Base-by-base conservation (phyloP, 2,329 filamentous ascomycete species). In the Stachybotrys elegans region DNA sequence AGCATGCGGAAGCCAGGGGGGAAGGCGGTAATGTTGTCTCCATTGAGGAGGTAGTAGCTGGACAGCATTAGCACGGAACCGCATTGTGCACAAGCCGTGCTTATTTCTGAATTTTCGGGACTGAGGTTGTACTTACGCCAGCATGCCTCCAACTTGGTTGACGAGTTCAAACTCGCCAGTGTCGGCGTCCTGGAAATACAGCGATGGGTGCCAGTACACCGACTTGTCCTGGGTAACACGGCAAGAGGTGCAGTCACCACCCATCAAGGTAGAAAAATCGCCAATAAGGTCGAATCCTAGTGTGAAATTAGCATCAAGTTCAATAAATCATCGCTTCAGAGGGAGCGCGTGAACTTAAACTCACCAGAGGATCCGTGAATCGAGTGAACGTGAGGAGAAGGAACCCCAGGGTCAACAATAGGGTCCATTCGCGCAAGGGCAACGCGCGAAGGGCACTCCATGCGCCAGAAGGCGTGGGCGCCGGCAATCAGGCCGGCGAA, bases 41-140 rank as follows among this genome's bases (percentile, higher is more conserved):
- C 68, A 48, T 85, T 82, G 11, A 89, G 79, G 39, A 95, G 81
- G 66, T 96, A 96, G 75, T 97, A 96, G 14, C 87, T 88, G 16
- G 14, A 14, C 14, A 22, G 17, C 37, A 45, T 31, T 31, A 44
- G 42, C 14, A 6, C 8, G 25, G 17, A 11, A 8, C 39, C 14
- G 13, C 12, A 25, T 22, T 4, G 21, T 37, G 6, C n/a, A 19
- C 4, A 19, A 5, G 27, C 6, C 11, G n/a, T 29, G 31, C 5
- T 29, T 32, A 13, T 32, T 32, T 12, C 17, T 57, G 22, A 56
- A 46, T 29, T 31, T 43, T 43, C 25, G 16, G 14, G 32, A 19
- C 14, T 23, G 12, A 17, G 20, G 20, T 23, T 20, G 13, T 13
- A 83, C 85, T 74, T 76, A 92, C 81, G 84, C 86, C 59, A 94